Percentiles rank a stretch among this genome's conserved stretches.
phyloP scores from a whole-genome alignment of 2,329 filamentous ascomycete species.

The Acarospora socialis region DNA sequence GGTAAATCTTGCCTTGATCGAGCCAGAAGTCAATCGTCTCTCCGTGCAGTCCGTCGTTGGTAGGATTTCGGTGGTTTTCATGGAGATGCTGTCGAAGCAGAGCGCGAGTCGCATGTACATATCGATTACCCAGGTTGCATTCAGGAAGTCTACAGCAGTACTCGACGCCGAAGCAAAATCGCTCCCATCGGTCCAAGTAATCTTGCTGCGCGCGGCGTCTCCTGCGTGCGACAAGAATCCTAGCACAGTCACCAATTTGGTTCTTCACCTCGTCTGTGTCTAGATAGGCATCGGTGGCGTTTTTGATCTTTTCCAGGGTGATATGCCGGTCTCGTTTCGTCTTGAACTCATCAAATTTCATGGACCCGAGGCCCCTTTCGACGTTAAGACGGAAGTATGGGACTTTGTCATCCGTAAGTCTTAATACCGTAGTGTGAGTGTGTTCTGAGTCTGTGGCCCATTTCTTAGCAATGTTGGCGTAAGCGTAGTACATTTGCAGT shows the following conservation, averaged over 20 bases:
- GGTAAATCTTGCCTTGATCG: too few relatives aligned
- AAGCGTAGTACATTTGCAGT: not conserved
- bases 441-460: slow-evolving; percentile 6
- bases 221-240: slow-evolving; percentile 5
- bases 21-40: too few relatives aligned
- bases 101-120: not conserved
- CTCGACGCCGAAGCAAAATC: slow-evolving; percentile 9
- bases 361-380: slow-evolving; percentile 6
- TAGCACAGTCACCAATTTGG: slow-evolving; percentile 2
- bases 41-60: too few relatives aligned
- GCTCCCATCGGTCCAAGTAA: slow-evolving; percentile 7
- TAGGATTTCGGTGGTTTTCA: too few relatives aligned
- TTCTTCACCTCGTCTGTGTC: not conserved
- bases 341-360: slow-evolving; percentile 9
- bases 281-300: slow-evolving; percentile 4
- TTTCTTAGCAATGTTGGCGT: slow-evolving; percentile 5
- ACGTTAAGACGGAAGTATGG: slow-evolving; percentile 9
- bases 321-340: slow-evolving; percentile 4
- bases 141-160: slow-evolving; percentile 7
- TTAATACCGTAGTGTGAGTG: slow-evolving; percentile 2
- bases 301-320: slow-evolving; percentile 3
- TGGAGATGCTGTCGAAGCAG: too few relatives aligned
- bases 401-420: not conserved
- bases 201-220: slow-evolving; percentile 6
- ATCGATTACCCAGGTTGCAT: slow-evolving; percentile 3